Conservation (phyloP, 2,329 filamentous ascomycete species). For the Paraphoma sp. region DNA sequence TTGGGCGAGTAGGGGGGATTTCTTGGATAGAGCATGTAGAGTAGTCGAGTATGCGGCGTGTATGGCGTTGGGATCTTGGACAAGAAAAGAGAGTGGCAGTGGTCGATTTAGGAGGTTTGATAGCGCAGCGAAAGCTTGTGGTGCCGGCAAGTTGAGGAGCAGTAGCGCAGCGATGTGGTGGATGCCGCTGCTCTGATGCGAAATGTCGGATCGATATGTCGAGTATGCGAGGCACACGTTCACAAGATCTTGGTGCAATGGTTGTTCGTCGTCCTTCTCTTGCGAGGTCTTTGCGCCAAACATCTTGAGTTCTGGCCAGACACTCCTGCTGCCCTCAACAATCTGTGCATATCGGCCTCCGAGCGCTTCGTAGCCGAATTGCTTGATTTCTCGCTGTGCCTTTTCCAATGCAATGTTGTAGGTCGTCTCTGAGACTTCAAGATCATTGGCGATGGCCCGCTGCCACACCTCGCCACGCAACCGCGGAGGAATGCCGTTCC, state of each 20-base stretch:
- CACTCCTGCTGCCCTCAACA: slow-evolving; percentile 66
- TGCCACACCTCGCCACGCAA: slow-evolving; percentile 74
- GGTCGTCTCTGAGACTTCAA: slow-evolving; percentile 70
- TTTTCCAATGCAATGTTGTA: slow-evolving; percentile 74
- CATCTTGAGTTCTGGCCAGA: slow-evolving; percentile 75
- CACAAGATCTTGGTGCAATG: slow-evolving; percentile 70
- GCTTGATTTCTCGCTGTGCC: slow-evolving; percentile 62
- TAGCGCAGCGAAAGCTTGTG: slow-evolving; percentile 72
- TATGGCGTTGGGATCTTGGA: slow-evolving; percentile 72
- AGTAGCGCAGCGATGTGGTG: slow-evolving; percentile 77
- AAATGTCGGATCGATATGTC: slow-evolving; percentile 83
- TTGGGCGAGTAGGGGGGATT: slow-evolving; percentile 67
- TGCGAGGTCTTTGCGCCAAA: slow-evolving; percentile 60
- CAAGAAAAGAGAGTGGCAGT: slow-evolving; percentile 76
- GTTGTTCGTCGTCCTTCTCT: slow-evolving; percentile 56
- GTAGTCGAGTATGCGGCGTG: slow-evolving; percentile 73
- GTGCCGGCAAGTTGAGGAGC: slow-evolving; percentile 72
- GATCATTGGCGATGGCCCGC: slow-evolving; percentile 74
- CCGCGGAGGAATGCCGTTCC: slow-evolving; percentile 76
- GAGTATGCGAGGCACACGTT: slow-evolving; percentile 80
- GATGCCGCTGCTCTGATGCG: slow-evolving; percentile 72
- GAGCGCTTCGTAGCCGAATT: slow-evolving; percentile 59
- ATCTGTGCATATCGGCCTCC: slow-evolving; percentile 34
- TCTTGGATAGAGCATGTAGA: slow-evolving; percentile 69
- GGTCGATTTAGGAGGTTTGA: slow-evolving; percentile 81